Evolutionary conservation across 2,329 filamentous ascomycete species (phyloP).

Genomic region (Tolypocladium tundrense): DNA sequence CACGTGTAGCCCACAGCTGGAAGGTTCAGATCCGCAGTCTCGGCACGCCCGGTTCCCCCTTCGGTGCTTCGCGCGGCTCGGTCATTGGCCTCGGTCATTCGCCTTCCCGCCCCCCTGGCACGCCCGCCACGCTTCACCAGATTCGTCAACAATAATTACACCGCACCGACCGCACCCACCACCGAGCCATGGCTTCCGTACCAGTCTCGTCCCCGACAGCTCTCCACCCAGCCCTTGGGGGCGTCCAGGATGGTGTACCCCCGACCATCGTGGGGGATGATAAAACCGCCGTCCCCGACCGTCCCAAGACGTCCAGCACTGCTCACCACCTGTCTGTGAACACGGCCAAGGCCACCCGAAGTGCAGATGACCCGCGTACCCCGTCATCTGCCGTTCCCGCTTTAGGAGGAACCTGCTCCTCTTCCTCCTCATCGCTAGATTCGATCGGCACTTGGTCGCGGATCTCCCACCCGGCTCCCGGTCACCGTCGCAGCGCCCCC

Average conservation of each 20-base stretch:
- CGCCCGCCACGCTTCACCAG: constrained; percentile 1
- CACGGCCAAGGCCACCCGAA: constrained; percentile 10
- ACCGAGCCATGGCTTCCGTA: constrained; percentile 18
- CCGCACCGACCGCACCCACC: not conserved
- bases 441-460: not conserved
- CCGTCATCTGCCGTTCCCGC: constrained; percentile 14
- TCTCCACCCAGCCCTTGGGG: constrained; percentile 41
- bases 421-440: not conserved
- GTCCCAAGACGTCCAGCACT: constrained; percentile 9
- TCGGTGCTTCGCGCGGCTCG: constrained; percentile 13
- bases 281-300: constrained; percentile 7
- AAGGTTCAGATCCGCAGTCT: not conserved
- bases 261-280: constrained; percentile 1
- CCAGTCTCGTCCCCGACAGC: constrained; percentile 33
- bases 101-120: constrained; percentile 1
- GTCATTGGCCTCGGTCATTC: constrained; percentile 15
- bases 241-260: constrained; percentile 12
- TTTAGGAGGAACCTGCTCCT: constrained; percentile 13
- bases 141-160: not conserved
- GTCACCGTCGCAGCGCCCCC: constrained; percentile 35
- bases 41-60: constrained; percentile 8
- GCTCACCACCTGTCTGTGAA: constrained; percentile 9
- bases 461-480: constrained; percentile 5
- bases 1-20: not conserved
- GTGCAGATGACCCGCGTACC: constrained; percentile 7